Conservation (phyloP, 768 basidiomycete genomes). For the Chalciporus piperatus region DNA sequence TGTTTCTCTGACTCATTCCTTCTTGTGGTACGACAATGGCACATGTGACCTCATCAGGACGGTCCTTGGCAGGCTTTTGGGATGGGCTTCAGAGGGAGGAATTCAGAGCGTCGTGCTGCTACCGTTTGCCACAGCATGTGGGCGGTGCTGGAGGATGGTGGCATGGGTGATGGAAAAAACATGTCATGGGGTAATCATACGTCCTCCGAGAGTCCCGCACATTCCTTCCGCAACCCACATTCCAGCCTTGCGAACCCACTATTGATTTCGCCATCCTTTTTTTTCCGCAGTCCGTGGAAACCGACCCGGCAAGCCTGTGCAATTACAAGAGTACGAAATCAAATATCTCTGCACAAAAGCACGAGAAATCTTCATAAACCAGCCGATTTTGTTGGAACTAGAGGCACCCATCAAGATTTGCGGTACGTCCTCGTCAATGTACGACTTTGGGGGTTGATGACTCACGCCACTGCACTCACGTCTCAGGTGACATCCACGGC, state of each 20-base stretch:
- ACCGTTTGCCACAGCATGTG: conserved; percentile 8
- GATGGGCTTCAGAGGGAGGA: conserved; percentile 1
- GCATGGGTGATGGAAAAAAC: conserved; percentile 9
- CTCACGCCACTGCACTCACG: conserved; percentile 18
- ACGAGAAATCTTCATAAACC: conserved; percentile 98
- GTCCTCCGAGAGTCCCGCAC: background rate
- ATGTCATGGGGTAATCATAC: background rate
- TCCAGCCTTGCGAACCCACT: background rate
- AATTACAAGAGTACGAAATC: conserved; percentile 98
- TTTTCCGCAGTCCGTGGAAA: conserved; percentile 83
- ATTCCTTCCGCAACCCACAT: conserved; percentile 16
- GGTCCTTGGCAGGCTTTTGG: background rate
- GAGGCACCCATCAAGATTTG: conserved; percentile 99
- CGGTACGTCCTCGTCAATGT: conserved; percentile 52
- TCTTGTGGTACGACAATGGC: background rate
- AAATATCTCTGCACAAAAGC: conserved; percentile 99
- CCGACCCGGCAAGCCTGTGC: conserved; percentile 97
- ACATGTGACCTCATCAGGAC: background rate
- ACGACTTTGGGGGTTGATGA: conserved; percentile 14
- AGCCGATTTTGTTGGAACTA: conserved; percentile 95
- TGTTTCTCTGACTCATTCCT: conserved; percentile 16
- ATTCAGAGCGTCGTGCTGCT: conserved; percentile 5
- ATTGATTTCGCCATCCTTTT: conserved; percentile 15
- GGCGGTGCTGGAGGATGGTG: conserved; percentile 6
- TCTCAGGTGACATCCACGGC: conserved; percentile 93